Evolutionary conservation across 768 basidiomycete genomes (phyloP).

Genomic region (Trametes cubensis): DNA sequence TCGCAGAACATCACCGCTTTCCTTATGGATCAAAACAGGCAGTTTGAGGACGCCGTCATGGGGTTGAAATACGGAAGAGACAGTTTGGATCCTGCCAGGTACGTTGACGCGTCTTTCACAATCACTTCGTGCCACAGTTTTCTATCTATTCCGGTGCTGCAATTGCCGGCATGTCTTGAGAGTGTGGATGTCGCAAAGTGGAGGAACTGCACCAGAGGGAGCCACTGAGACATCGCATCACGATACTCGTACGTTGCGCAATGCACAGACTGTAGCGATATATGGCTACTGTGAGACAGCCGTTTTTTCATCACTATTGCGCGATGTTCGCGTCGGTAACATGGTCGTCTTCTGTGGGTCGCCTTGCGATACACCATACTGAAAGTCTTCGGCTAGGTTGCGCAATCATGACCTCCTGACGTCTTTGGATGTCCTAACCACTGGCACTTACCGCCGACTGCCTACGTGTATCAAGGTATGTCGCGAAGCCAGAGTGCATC

Average conservation of each 20-base stretch:
- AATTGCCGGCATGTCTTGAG: background rate
- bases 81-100: constrained; percentile 79
- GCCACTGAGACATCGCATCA: too few relatives aligned
- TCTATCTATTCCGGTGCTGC: background rate
- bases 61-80: constrained; percentile 68
- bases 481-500: constrained; percentile 2
- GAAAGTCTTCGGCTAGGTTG: constrained; percentile 48
- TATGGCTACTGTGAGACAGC: too few relatives aligned
- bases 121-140: background rate
- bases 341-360: background rate
- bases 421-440: constrained; percentile 85
- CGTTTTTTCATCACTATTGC: too few relatives aligned
- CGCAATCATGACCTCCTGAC: constrained; percentile 94
- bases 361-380: background rate
- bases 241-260: too few relatives aligned
- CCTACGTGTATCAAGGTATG: constrained; percentile 79
- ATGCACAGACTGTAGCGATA: too few relatives aligned
- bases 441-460: constrained; percentile 82
- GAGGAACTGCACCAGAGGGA: too few relatives aligned
- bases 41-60: constrained; percentile 72
- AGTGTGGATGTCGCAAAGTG: too few relatives aligned
- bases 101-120: constrained; percentile 21
- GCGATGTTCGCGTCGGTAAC: too few relatives aligned
- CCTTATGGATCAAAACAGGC: constrained; percentile 80
- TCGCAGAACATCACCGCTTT: constrained; percentile 83